These are phyloP conservation scores for Durotheca rogersii DNA, from an alignment of 495 filamentous ascomycete species.

Conservation along the genomic window DNA sequence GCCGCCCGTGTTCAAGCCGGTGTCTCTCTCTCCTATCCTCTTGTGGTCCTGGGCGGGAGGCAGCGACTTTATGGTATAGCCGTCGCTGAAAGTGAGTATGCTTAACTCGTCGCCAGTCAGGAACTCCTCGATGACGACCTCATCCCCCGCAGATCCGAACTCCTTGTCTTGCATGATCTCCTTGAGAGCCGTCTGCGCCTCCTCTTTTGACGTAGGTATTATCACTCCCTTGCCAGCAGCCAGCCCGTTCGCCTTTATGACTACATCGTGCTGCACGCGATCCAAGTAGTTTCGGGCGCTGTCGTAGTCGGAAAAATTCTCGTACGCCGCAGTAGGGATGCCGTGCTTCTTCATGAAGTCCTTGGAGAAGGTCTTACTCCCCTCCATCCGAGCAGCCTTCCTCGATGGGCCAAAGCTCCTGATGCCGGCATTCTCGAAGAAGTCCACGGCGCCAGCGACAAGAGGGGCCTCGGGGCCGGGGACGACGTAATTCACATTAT, in stretches of 20 bases:
- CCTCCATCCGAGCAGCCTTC: slow-evolving; percentile 87
- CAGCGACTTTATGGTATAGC: slow-evolving; percentile 78
- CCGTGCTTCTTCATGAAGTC: slow-evolving; percentile 93
- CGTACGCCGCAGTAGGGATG: slow-evolving; percentile 88
- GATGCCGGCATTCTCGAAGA: slow-evolving; percentile 78
- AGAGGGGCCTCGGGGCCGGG: slow-evolving; percentile 91
- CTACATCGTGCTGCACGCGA: slow-evolving; percentile 69
- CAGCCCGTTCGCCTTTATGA: slow-evolving; percentile 85
- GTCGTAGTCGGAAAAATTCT: slow-evolving; percentile 83
- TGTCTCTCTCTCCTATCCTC: slow-evolving; percentile 85
- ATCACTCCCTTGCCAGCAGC: slow-evolving; percentile 93
- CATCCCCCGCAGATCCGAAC: slow-evolving; percentile 84
- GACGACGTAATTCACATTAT: slow-evolving; percentile 79
- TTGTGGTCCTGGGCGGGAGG: slow-evolving; percentile 97
- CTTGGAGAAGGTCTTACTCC: slow-evolving; percentile 94
- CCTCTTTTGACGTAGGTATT: slow-evolving; percentile 75
- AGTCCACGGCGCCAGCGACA: slow-evolving; percentile 85
- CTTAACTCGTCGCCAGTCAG: slow-evolving; percentile 89
- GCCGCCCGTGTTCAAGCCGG: slow-evolving; percentile 91
- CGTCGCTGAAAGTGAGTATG: slow-evolving; percentile 88
- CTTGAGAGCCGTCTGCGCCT: slow-evolving; percentile 77
- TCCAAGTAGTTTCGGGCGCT: slow-evolving; percentile 75
- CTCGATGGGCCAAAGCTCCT: slow-evolving; percentile 84
- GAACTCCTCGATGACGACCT: slow-evolving; percentile 96
- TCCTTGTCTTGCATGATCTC: slow-evolving; percentile 88